phyloP scores from a whole-genome alignment of 192 early-diverging fungal species.

The Borealophlyctis nickersoniae region DNA sequence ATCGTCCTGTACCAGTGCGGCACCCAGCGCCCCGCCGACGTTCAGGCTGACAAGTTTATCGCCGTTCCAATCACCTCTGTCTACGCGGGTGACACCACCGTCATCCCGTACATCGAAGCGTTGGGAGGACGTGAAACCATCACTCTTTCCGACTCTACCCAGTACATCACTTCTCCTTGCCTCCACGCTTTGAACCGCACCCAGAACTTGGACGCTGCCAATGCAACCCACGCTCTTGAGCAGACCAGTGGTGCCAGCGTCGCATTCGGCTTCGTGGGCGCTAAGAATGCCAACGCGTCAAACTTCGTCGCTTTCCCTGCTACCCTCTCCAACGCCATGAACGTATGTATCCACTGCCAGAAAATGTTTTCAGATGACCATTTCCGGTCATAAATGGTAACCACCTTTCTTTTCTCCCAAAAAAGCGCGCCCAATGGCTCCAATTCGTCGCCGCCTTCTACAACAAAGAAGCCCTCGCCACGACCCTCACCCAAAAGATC shows the following conservation, averaged over 20 bases:
- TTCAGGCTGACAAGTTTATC: constrained; percentile 21
- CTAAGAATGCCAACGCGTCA: constrained; percentile 14
- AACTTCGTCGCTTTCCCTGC: constrained; percentile 32
- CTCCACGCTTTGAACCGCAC: constrained; percentile 27
- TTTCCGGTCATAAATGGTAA: constrained; percentile 6
- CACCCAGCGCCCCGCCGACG: constrained; percentile 32
- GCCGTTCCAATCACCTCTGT: constrained; percentile 29
- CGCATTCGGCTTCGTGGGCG: constrained; percentile 3
- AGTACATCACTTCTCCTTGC: constrained; percentile 35
- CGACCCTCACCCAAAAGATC: constrained; percentile 42
- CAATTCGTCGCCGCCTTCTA: constrained; percentile 63
- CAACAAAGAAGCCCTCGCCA: constrained; percentile 56
- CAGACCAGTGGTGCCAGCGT: neutral
- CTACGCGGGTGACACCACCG: constrained; percentile 34
- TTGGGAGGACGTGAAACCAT: constrained; percentile 25
- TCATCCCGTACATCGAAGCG: constrained; percentile 34
- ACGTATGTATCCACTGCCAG: neutral
- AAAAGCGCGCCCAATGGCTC: constrained; percentile 57
- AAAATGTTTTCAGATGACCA: constrained; percentile 2
- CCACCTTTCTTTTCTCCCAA: neutral
- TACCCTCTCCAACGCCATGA: too few species aligned
- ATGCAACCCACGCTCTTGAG: neutral
- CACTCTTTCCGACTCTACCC: constrained; percentile 15
- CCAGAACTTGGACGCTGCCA: constrained; percentile 11
- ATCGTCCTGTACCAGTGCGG: constrained; percentile 46